Conservation (phyloP, 148 eudicot species). For the Simmondsia chinensis region DNA sequence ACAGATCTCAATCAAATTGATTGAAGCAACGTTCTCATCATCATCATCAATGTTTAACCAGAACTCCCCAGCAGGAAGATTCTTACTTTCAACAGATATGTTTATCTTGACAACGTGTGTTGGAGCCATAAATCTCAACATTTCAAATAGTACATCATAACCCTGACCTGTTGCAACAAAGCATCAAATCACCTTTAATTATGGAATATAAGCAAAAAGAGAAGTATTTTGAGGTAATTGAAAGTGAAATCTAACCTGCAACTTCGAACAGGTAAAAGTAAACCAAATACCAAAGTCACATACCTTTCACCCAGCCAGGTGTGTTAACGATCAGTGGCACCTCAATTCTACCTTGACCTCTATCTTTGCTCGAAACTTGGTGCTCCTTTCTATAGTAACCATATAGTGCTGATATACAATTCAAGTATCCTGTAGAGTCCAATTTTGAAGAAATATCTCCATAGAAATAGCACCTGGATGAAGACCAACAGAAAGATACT, state of each 20-base stretch:
- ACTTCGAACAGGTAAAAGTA: not conserved
- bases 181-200: no score
- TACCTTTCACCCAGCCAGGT: slow-evolving; percentile 96
- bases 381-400: slow-evolving; percentile 46
- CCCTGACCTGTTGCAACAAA: slow-evolving; percentile 60
- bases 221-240: no score
- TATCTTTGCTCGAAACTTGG: slow-evolving; percentile 16
- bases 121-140: slow-evolving; percentile 61
- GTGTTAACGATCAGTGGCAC: slow-evolving; percentile 83
- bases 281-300: no score
- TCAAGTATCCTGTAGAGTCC: slow-evolving; percentile 59
- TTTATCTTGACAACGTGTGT: slow-evolving; percentile 80
- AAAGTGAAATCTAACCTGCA: no score
- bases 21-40: slow-evolving; percentile 17
- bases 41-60: slow-evolving; percentile 56
- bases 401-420: slow-evolving; percentile 39
- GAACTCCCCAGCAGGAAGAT: slow-evolving; percentile 79
- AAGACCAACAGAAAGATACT: not conserved
- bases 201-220: no score
- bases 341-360: slow-evolving; percentile 19
- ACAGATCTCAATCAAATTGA: slow-evolving; percentile 52
- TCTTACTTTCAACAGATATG: slow-evolving; percentile 49
- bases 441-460: slow-evolving; percentile 86
- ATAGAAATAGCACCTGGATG: slow-evolving; percentile 80
- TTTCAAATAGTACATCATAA: slow-evolving; percentile 58